Base-by-base conservation (phyloP, 495 filamentous ascomycete genomes). In the Pyrenopolyporus hunteri region DNA sequence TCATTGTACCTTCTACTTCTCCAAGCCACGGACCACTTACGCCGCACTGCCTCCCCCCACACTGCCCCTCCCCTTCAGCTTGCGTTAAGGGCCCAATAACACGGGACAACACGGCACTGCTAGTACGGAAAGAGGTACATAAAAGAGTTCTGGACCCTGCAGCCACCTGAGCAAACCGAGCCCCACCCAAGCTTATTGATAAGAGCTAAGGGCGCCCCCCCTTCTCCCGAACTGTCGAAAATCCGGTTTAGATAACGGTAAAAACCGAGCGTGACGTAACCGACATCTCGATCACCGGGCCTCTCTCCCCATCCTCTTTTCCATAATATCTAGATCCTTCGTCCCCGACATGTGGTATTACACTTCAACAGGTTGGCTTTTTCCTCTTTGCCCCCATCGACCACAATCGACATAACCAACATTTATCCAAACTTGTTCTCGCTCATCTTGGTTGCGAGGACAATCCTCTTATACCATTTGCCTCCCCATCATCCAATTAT, bases 331-430 rank as follows among this genome's bases (percentile, higher is more conserved):
- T 54, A 64, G 43, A 53, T 39, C 55, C 33, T 28, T n/a, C 36
- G 32, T 55, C 48, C 63, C 56, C 63, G 39, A 39, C 40, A 71
- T 69, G 66, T 71, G 59, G 53, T 64, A 61, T 39, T 66, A 69
- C 49, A 58, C 58, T 55, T 69, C 66, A 26, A 69, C 69, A 64
- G 69, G 66, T 71, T 65, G 63, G 66, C 45, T 37, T 43, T 53
- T 56, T 35, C 19, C 44, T 35, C 33, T 23, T 29, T 26, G 10
- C 20, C 22, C 20, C n/a, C 9, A n/a, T 26, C 26, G 8, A 31
- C 44, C 26, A 26, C 7, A 10, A n/a, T n/a, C n/a, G n/a, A n/a
- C 16, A 45, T 10, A 45, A 45, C 9, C 23, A 45, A 4, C 23
- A 26, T 25, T 25, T 26, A 49, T 26, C 4, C 16, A 39, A 33